Percentiles rank a stretch among this genome's conserved stretches.
These are phyloP conservation scores for Rhodofomes roseus DNA, from an alignment of 1,284 basidiomycete genomes.

Conservation along the genomic window DNA sequence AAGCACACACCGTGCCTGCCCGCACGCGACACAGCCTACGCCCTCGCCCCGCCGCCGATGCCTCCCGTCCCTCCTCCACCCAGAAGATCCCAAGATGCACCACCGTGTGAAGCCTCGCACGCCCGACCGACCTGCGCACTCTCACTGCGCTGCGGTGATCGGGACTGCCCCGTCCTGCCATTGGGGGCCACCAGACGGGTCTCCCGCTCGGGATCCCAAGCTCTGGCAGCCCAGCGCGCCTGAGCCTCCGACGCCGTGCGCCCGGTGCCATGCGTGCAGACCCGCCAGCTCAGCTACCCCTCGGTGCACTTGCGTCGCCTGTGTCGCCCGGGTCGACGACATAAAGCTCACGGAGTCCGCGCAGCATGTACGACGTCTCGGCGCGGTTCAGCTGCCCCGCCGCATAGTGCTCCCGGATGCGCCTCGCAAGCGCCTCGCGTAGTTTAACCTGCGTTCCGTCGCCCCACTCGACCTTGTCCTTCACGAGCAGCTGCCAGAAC, in stretches of 20 bases:
- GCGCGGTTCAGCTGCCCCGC: constrained; percentile 28
- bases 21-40: background rate
- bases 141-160: background rate
- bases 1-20: background rate
- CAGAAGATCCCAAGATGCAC: background rate
- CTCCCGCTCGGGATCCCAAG: background rate
- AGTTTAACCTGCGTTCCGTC: constrained; percentile 41
- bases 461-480: constrained; percentile 43
- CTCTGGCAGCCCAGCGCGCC: background rate
- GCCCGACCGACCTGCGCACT: background rate
- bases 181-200: background rate
- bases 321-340: too few relatives aligned
- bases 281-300: background rate
- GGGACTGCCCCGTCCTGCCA: background rate
- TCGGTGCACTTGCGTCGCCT: too few relatives aligned
- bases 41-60: background rate
- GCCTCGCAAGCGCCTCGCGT: constrained; percentile 37
- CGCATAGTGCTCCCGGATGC: constrained; percentile 30
- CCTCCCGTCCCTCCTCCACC: background rate
- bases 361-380: constrained; percentile 33
- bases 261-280: too few relatives aligned
- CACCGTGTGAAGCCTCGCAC: constrained; percentile 3
- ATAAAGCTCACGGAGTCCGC: constrained; percentile 21
- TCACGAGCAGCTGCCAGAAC: constrained; percentile 54
- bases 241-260: background rate